Evolutionary conservation across 208 protist genomes (phyloP), one percentile per base, ranked within the genome.

Genomic region (Novymonas esmeraldas): DNA sequence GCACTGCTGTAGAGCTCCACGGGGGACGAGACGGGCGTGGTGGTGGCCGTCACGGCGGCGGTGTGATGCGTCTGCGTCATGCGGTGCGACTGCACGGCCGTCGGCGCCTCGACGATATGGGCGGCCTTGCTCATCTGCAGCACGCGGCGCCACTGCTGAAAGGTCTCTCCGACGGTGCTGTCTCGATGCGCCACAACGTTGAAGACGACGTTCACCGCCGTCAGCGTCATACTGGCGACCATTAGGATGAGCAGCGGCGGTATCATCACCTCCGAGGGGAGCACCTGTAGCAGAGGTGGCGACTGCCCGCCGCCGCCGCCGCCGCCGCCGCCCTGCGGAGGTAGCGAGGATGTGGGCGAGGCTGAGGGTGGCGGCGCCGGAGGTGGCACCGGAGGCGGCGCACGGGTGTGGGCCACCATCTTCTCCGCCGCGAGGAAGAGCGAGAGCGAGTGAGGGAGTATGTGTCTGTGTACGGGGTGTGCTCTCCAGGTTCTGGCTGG

Each of bases 171-270:
- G 20, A 85, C 56, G 34, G 22, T 48, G 24, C 55, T 29, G 33
- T 69, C 57, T 0, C 49, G 29, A 29, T 73, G 69, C 6, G 29
- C 48, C 24, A 79, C 13, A 9, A 64, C 52, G 64, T 86, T 90
- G 64, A 86, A 80, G 0, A 76, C 4, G 9, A 61, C 62, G 65
- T 85, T 84, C 13, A 60, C 34, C 3, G 64, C 14, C 24, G 63
- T 75, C 36, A 70, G 69, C 20, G 55, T 71, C 38, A 90, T 20
- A 49, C 81, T 82, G 22, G 76, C 57, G n/a, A 78, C 0, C 4
- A 83, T 18, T 33, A 87, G 38, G 7, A 87, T 13, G 38, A 72
- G 50, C 5, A 83, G 36, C 1, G 84, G 73, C 0, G 84, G 76
- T 45, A 90, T 80, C 42, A 84, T 66, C 7, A 82, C 72, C 22